A percentile compares a stretch with the other conserved stretches of the same genome.
Conservation (phyloP, 345 rosid genomes). For the Corchorus olitorius region DNA sequence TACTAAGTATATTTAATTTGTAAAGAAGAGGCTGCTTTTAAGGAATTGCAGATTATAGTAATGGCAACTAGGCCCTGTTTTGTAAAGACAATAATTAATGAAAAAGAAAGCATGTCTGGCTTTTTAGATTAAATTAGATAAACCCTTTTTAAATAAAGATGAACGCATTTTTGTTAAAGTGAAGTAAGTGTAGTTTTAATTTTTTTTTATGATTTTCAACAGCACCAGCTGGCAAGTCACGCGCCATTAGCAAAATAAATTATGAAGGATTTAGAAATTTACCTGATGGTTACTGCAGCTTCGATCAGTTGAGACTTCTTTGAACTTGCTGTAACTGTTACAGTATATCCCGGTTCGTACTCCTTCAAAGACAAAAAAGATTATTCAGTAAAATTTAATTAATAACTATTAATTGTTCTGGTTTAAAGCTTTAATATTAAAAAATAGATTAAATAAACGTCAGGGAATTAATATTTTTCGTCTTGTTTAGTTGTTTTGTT, state of each 20-base stretch:
- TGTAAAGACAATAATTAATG: constrained; percentile 23
- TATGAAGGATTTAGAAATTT: constrained; percentile 1
- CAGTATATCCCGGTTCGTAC: constrained; percentile 74
- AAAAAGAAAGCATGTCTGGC: constrained; percentile 24
- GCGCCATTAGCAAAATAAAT: constrained; percentile 3
- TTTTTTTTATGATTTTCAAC: background rate
- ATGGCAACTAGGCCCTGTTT: background rate
- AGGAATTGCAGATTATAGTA: background rate
- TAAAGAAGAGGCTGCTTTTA: background rate
- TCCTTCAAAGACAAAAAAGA: constrained; percentile 46
- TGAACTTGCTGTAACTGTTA: constrained; percentile 31
- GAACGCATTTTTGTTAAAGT: background rate
- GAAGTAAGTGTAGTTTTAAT: too few relatives aligned
- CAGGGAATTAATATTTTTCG: background rate
- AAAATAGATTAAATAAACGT: background rate
- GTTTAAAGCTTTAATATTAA: background rate
- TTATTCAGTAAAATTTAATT: background rate
- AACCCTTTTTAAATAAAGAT: background rate
- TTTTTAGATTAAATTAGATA: background rate
- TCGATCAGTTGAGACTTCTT: constrained; percentile 61
- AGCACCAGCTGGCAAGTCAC: constrained; percentile 3
- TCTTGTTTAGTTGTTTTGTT: background rate
- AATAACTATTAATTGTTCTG: background rate
- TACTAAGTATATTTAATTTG: too few relatives aligned
- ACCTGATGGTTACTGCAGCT: constrained; percentile 66